Base-by-base conservation (phyloP, 2,329 filamentous ascomycete genomes). In the Daldinia sp. region DNA sequence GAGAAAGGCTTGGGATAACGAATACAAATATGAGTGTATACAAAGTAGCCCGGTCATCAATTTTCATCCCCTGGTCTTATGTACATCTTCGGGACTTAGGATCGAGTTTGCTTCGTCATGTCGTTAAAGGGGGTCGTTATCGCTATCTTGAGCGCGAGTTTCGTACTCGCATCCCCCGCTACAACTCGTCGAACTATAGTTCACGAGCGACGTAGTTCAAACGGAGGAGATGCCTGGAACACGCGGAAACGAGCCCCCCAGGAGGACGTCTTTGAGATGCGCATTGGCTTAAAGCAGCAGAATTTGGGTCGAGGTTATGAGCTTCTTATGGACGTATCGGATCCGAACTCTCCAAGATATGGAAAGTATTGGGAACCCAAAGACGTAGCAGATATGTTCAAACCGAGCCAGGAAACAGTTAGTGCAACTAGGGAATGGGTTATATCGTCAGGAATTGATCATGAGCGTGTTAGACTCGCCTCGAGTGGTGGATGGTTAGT, bases 351-450 rank as follows among this genome's bases (percentile, higher is more conserved):
- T 2, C 42, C 65, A 0, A 74, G 76, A n/a, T 81, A 75, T 67
- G 79, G 79, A n/a, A 76, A 79, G 64, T 74, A 79, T 65, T 76
- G 73, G 74, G 72, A 72, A 18, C 63, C 71, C 58, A 46, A 75
- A 50, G 70, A 78, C 66, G 65, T 74, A 60, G 15, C 41, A 65
- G 26, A 28, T 5, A 48, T 48, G 20, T 48, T 48, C 12, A 13
- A 48, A 15, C 44, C 44, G 23, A 18, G 6, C 15, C 23, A 3
- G 20, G 12, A 48, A 48, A 15, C 60, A 4, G 53, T 30, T 30
- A 53, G 68, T 13, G 48, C 65, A 7, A 61, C 62, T 23, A 26
- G 65, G 20, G 26, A 50, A 6, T 72, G 71, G 72, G 42, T 73
- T 13, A 42, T 55, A 37, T 54, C 46, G n/a, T 65, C 68, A 3